phyloP scores from a whole-genome alignment of 495 filamentous ascomycete species.

The Chaetomium fimeti region DNA sequence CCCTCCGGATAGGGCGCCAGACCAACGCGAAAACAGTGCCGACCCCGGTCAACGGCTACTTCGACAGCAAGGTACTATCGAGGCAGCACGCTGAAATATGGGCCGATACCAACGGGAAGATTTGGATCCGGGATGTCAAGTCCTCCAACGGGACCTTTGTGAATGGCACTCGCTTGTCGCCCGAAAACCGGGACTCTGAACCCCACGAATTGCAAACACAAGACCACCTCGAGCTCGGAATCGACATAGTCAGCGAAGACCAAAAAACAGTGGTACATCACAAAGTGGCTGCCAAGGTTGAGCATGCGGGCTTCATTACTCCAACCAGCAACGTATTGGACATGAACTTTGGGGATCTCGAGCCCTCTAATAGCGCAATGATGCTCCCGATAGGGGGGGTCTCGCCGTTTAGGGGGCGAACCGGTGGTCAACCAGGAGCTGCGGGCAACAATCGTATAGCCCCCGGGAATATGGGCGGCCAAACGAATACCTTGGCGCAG shows the following conservation, averaged over 20 bases:
- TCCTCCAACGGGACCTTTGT: conserved; percentile 99
- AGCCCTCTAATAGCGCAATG: conserved; percentile 68
- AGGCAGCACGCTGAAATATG: conserved; percentile 95
- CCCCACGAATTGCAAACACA: conserved; percentile 84
- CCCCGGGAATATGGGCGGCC: conserved; percentile 58
- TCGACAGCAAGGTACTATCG: conserved; percentile 96
- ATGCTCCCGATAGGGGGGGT: conserved; percentile 53
- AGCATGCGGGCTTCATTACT: conserved; percentile 80
- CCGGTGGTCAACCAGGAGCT: conserved; percentile 69
- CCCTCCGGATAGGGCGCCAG: conserved; percentile 88
- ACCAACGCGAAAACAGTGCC: conserved; percentile 95
- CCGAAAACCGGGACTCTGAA: conserved; percentile 91
- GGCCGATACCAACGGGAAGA: conserved; percentile 83
- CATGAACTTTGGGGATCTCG: conserved; percentile 84
- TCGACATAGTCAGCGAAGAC: conserved; percentile 97
- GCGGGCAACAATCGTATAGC: conserved; percentile 57
- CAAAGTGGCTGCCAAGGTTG: conserved; percentile 94
- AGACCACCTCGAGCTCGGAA: conserved; percentile 89
- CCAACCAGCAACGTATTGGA: conserved; percentile 71
- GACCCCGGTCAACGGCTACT: conserved; percentile 85
- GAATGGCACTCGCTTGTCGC: conserved; percentile 84
- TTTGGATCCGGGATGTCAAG: conserved; percentile 96
- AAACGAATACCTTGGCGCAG: conserved; percentile 47
- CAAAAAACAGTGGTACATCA: conserved; percentile 98
- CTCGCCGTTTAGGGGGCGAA: conserved; percentile 60